Conservation (phyloP, 2,329 filamentous ascomycete genomes). For the Penicillium concentricum region DNA sequence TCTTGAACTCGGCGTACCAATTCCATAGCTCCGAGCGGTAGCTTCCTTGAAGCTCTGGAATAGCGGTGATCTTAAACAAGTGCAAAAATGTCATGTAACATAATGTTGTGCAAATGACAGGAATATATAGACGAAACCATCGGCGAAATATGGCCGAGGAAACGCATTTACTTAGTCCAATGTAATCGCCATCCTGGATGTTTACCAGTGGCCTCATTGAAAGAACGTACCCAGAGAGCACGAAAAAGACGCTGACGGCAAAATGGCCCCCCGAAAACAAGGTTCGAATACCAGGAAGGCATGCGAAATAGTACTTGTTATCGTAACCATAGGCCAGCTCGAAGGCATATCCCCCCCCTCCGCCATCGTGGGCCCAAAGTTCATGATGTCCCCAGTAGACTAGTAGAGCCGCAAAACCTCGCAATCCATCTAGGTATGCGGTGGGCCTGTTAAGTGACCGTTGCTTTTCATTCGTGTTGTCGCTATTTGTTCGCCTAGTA, state of each 20-base stretch:
- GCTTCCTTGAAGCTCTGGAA: slow-evolving; percentile 40
- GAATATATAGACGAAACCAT: slow-evolving; percentile 52
- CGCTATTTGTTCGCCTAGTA: not conserved
- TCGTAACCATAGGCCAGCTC: slow-evolving; percentile 53
- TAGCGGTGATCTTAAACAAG: slow-evolving; percentile 50
- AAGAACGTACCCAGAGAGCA: slow-evolving; percentile 55
- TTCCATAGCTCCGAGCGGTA: slow-evolving; percentile 53
- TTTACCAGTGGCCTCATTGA: slow-evolving; percentile 47
- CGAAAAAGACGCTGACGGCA: slow-evolving; percentile 56
- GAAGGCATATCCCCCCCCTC: slow-evolving; percentile 41
- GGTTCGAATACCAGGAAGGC: slow-evolving; percentile 58
- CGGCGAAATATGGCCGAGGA: slow-evolving; percentile 52
- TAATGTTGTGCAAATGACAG: slow-evolving; percentile 57
- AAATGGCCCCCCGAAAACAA: slow-evolving; percentile 64
- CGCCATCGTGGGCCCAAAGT: slow-evolving; percentile 55
- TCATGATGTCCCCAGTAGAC: slow-evolving; percentile 65
- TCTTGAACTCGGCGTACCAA: slow-evolving; percentile 60
- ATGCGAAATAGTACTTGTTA: slow-evolving; percentile 47
- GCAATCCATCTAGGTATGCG: slow-evolving; percentile 64
- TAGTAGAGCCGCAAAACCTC: slow-evolving; percentile 65
- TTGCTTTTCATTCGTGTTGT: slow-evolving; percentile 2
- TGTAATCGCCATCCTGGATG: slow-evolving; percentile 44
- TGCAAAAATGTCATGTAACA: slow-evolving; percentile 56
- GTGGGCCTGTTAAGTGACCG: slow-evolving; percentile 43
- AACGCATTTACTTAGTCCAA: slow-evolving; percentile 44